Conservation (phyloP, 495 filamentous ascomycete species). For the Friedmanniomyces endolithicus region DNA sequence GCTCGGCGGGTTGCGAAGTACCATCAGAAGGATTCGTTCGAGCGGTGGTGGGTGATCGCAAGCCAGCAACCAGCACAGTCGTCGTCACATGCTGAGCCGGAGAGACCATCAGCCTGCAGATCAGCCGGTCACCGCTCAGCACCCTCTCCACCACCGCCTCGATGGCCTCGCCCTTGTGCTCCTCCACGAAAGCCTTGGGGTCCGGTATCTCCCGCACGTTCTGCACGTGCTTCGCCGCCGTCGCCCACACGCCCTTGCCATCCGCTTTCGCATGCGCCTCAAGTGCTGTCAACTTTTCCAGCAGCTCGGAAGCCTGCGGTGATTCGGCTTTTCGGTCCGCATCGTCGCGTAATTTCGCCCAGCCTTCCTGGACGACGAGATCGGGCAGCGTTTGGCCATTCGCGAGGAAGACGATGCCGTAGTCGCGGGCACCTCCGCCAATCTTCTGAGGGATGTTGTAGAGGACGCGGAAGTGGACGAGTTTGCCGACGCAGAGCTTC, state of each 20-base stretch:
- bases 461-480: constrained; percentile 66
- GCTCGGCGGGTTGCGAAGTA: constrained; percentile 70
- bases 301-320: constrained; percentile 39
- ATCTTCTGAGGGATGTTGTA: constrained; percentile 61
- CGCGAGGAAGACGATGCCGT: constrained; percentile 62
- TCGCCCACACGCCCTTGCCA: constrained; percentile 63
- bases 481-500: constrained; percentile 70
- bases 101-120: constrained; percentile 64
- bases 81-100: constrained; percentile 72
- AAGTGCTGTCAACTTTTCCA: constrained; percentile 64
- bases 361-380: constrained; percentile 67
- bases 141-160: constrained; percentile 76
- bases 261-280: constrained; percentile 70
- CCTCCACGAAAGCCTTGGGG: constrained; percentile 55
- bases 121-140: constrained; percentile 75
- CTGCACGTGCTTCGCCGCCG: constrained; percentile 48
- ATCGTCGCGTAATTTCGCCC: constrained; percentile 84
- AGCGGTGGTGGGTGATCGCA: constrained; percentile 74
- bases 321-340: constrained; percentile 75
- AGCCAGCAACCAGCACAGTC: constrained; percentile 77
- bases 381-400: constrained; percentile 68
- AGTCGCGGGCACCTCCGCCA: constrained; percentile 62
- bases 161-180: constrained; percentile 64
- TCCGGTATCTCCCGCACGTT: constrained; percentile 66
- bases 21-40: constrained; percentile 63